Conservation (phyloP, 495 filamentous ascomycete species). For the Penicillium turbatum region DNA sequence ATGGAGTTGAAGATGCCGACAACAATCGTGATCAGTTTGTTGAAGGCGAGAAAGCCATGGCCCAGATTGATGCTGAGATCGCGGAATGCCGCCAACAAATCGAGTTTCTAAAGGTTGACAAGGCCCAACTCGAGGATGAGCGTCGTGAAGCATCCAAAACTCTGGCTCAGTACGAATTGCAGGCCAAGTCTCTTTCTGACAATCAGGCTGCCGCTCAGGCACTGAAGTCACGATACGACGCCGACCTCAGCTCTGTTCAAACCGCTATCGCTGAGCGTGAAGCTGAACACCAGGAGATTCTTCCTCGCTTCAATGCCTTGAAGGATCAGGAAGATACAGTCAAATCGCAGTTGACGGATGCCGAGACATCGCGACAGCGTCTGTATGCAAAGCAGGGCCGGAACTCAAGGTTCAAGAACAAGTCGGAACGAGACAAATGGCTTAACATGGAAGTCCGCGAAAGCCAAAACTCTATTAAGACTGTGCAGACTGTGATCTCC, state of each 20-base stretch:
- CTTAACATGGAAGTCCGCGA: slow-evolving; percentile 76
- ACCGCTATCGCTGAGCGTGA: slow-evolving; percentile 72
- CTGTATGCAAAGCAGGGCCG: slow-evolving; percentile 92
- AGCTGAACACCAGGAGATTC: slow-evolving; percentile 63
- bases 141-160: slow-evolving; percentile 70
- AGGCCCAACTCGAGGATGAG: slow-evolving; percentile 83
- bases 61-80: slow-evolving; percentile 70
- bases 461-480: slow-evolving; percentile 66
- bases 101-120: slow-evolving; percentile 83
- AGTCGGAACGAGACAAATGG: slow-evolving; percentile 81
- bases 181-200: slow-evolving; percentile 73
- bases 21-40: slow-evolving; percentile 73
- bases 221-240: slow-evolving; percentile 61
- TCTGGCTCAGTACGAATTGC: slow-evolving; percentile 79
- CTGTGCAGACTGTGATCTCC: slow-evolving; percentile 75
- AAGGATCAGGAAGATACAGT: slow-evolving; percentile 68
- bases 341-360: slow-evolving; percentile 65
- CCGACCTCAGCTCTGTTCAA: slow-evolving; percentile 69
- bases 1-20: slow-evolving; percentile 76
- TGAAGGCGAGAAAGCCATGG: slow-evolving; percentile 75
- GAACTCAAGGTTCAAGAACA: slow-evolving; percentile 82
- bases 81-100: slow-evolving; percentile 74
- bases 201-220: slow-evolving; percentile 76
- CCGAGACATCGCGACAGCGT: slow-evolving; percentile 69
- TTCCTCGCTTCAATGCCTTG: slow-evolving; percentile 68